Evolutionary conservation across 2,329 filamentous ascomycete genomes (phyloP).

Genomic region (Colletotrichum gigasporum): DNA sequence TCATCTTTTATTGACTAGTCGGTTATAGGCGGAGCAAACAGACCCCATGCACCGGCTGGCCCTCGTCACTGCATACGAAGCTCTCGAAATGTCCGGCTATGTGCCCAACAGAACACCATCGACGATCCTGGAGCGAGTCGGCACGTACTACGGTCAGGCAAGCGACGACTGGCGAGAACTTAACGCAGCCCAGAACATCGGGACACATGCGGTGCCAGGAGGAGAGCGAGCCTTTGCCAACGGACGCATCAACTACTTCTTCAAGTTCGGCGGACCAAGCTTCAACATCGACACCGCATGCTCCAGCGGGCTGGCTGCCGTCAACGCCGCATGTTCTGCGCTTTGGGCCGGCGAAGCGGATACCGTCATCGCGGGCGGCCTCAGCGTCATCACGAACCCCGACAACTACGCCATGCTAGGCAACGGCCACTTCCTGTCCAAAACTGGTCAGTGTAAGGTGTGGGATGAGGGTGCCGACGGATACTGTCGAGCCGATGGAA

Average conservation of each 20-base stretch:
- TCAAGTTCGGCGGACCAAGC: slow-evolving; percentile 55
- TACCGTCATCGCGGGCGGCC: slow-evolving; percentile 48
- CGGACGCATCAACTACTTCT: slow-evolving; percentile 63
- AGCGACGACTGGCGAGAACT: slow-evolving; percentile 81
- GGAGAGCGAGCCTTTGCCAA: slow-evolving; percentile 52
- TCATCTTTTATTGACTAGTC: not conserved
- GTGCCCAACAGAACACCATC: not conserved
- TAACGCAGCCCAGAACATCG: slow-evolving; percentile 76
- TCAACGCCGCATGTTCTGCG: slow-evolving; percentile 52
- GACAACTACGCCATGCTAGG: slow-evolving; percentile 39
- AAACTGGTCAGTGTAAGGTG: slow-evolving; percentile 32
- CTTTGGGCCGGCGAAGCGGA: slow-evolving; percentile 43
- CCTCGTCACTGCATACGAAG: slow-evolving; percentile 4
- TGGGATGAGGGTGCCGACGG: slow-evolving; percentile 55
- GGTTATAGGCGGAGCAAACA: not conserved
- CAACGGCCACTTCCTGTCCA: not conserved
- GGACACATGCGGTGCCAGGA: slow-evolving; percentile 62
- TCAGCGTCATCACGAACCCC: slow-evolving; percentile 35
- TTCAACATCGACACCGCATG: slow-evolving; percentile 62
- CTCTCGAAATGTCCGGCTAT: not conserved
- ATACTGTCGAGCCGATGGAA: slow-evolving; percentile 56
- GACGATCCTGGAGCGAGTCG: slow-evolving; percentile 59
- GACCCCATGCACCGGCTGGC: not conserved
- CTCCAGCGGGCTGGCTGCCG: slow-evolving; percentile 55
- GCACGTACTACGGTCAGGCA: slow-evolving; percentile 79